Percentiles rank a stretch among this genome's conserved stretches.
phyloP scores from a whole-genome alignment of 2,329 filamentous ascomycete genomes.

The Sclerotiophoma versabilis region DNA sequence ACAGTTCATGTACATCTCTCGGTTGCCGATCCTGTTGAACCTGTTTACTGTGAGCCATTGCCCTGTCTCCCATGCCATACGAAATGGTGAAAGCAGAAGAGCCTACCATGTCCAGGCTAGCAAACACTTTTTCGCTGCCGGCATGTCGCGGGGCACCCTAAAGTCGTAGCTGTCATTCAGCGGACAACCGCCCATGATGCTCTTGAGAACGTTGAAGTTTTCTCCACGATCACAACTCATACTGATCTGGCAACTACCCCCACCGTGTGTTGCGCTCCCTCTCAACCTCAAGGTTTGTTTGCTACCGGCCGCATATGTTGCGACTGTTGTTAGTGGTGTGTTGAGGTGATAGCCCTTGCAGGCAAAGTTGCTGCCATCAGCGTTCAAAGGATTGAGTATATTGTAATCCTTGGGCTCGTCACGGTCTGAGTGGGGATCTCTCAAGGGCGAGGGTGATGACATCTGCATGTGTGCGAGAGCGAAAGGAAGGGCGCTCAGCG shows the following conservation, averaged over 20 bases:
- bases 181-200: conserved; percentile 66
- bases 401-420: conserved; percentile 67
- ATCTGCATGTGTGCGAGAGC: conserved; percentile 61
- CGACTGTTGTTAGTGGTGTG: conserved; percentile 60
- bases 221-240: conserved; percentile 75
- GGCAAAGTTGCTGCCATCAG: conserved; percentile 71
- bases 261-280: conserved; percentile 67
- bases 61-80: neutral
- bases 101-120: conserved; percentile 69
- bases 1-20: conserved; percentile 90
- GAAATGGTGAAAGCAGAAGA: neutral
- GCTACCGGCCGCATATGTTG: conserved; percentile 68
- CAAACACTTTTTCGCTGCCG: conserved; percentile 65
- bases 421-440: conserved; percentile 55
- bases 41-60: conserved; percentile 13
- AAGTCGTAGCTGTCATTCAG: conserved; percentile 66
- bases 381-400: conserved; percentile 71
- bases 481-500: conserved; percentile 28
- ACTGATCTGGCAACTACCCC: conserved; percentile 78
- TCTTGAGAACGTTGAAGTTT: conserved; percentile 73
- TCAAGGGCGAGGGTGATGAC: conserved; percentile 61
- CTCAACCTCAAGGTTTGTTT: conserved; percentile 69
- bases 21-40: conserved; percentile 77
- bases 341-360: conserved; percentile 74
- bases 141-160: conserved; percentile 65